Conservation (phyloP, 805 yeast genomes). For the Metschnikowia arizonensis region DNA sequence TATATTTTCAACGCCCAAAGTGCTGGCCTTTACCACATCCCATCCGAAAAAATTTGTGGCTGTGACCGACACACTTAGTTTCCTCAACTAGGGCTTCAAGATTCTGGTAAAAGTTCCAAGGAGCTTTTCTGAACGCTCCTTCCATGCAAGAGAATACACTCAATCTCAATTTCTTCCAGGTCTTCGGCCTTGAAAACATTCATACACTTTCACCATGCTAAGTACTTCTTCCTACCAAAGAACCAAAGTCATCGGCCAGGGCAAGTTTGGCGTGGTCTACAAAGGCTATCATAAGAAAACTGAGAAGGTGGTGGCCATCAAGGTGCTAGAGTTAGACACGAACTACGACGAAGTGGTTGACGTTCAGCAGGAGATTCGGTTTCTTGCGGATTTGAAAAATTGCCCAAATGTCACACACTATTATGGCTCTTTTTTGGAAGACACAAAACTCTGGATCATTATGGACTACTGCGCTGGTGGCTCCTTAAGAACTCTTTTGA, state of each 20-base stretch:
- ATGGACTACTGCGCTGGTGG: constrained; percentile 99
- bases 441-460: constrained; percentile 92
- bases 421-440: constrained; percentile 81
- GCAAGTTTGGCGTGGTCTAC: constrained; percentile 95
- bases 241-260: constrained; percentile 90
- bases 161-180: background rate
- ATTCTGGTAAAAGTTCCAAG: background rate
- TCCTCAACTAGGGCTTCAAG: background rate
- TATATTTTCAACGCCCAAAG: background rate
- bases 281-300: constrained; percentile 73
- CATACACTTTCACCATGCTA: constrained; percentile 10
- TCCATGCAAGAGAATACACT: background rate
- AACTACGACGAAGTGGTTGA: constrained; percentile 92
- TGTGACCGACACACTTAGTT: background rate
- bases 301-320: constrained; percentile 83
- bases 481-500: constrained; percentile 75
- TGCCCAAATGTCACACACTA: constrained; percentile 92
- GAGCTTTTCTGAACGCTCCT: background rate
- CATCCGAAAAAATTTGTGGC: background rate
- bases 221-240: constrained; percentile 49
- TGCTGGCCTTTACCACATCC: background rate
- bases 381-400: constrained; percentile 73
- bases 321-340: constrained; percentile 86
- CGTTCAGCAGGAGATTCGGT: constrained; percentile 88
- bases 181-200: background rate